Percentiles rank a stretch among this genome's conserved stretches.
These are phyloP conservation scores for Xerocomus cyaneibrunnescens DNA, from an alignment of 1,284 basidiomycete genomes.

Conservation along the genomic window DNA sequence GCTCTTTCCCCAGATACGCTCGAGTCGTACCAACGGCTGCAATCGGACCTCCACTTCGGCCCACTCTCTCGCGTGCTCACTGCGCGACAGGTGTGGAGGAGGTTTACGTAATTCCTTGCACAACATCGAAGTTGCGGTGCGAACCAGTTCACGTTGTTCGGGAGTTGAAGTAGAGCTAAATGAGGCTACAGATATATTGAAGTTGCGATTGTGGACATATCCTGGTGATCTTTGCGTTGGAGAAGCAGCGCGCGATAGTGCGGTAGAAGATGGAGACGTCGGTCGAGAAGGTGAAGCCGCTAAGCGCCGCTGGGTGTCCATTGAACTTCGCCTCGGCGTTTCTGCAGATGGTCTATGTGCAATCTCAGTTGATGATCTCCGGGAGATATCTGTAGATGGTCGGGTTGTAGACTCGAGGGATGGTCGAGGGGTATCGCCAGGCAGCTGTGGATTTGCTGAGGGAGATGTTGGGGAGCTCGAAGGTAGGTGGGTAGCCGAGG, in stretches of 20 bases:
- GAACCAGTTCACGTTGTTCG: constrained; percentile 62
- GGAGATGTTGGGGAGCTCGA: constrained; percentile 30
- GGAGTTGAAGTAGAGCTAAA: constrained; percentile 46
- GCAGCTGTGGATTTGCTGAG: constrained; percentile 34
- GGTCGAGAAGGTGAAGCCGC: constrained; percentile 38
- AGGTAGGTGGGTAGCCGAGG: constrained; percentile 39
- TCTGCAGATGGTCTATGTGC: constrained; percentile 32
- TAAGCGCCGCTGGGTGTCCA: constrained; percentile 35
- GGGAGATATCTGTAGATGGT: constrained; percentile 29
- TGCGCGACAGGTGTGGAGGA: constrained; percentile 49
- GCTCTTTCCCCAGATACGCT: constrained; percentile 67
- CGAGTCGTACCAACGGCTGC: constrained; percentile 58
- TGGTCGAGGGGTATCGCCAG: constrained; percentile 34
- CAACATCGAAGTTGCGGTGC: constrained; percentile 57
- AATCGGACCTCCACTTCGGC: constrained; percentile 72
- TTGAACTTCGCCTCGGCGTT: constrained; percentile 27
- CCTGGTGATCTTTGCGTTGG: constrained; percentile 44
- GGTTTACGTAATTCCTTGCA: constrained; percentile 64
- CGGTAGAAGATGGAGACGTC: constrained; percentile 27
- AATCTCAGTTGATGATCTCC: constrained; percentile 38
- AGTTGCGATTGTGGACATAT: constrained; percentile 49
- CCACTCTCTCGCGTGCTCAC: constrained; percentile 55
- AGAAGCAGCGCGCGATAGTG: constrained; percentile 36
- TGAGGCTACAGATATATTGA: constrained; percentile 56
- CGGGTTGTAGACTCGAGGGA: constrained; percentile 10